Conservation (phyloP, 2,329 filamentous ascomycete genomes). For the Zasmidium angulare region DNA sequence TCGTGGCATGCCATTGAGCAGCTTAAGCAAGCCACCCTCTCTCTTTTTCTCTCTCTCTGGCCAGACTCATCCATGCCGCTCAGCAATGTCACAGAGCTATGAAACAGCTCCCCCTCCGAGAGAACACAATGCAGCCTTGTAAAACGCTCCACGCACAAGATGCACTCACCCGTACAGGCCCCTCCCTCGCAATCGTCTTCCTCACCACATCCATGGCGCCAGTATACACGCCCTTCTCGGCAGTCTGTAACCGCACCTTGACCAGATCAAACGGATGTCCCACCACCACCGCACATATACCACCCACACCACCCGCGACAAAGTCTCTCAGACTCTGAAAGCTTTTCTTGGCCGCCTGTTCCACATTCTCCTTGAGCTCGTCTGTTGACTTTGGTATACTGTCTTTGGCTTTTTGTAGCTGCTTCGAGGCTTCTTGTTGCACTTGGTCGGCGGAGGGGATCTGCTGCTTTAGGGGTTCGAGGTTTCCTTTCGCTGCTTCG, state of each 20-base stretch:
- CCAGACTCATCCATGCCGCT: background rate
- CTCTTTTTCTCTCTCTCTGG: no score
- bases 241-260: conserved; percentile 95
- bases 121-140: background rate
- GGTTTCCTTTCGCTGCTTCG: conserved; percentile 22
- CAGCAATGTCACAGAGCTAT: background rate
- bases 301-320: conserved; percentile 86
- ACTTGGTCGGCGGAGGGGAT: conserved; percentile 18
- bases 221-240: conserved; percentile 87
- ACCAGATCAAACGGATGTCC: conserved; percentile 96
- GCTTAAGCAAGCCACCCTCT: background rate
- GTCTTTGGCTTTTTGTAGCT: conserved; percentile 21
- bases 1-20: background rate
- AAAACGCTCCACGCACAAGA: background rate
- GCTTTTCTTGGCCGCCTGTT: conserved; percentile 52
- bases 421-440: conserved; percentile 17
- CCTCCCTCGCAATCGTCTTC: conserved; percentile 85
- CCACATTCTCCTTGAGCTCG: conserved; percentile 55
- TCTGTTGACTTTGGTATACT: conserved; percentile 34
- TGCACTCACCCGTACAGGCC: conserved; percentile 57
- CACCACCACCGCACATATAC: conserved; percentile 88
- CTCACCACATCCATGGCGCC: conserved; percentile 88
- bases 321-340: conserved; percentile 74
- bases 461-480: conserved; percentile 18
- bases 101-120: background rate